Percentiles rank a stretch among this genome's conserved stretches.
Conservation (phyloP, 177 flowering plant genomes). For the Vitis hybrid region DNA sequence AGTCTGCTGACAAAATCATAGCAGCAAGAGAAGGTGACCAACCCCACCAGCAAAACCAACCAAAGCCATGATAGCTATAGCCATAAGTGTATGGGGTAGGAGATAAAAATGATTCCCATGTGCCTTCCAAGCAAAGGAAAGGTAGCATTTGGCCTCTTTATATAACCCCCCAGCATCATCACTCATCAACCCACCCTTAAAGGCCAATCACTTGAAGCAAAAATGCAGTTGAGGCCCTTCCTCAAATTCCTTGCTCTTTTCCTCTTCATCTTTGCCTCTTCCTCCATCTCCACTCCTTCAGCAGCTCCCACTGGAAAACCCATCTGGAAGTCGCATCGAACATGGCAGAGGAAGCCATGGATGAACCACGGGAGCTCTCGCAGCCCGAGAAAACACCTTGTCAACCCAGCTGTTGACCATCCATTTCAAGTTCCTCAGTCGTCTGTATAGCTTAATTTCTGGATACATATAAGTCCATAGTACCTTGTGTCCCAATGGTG, state of each 20-base stretch:
- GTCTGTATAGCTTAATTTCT: constrained; percentile 18
- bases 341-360: constrained; percentile 33
- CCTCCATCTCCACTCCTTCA: neutral
- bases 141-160: neutral
- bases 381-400: constrained; percentile 42
- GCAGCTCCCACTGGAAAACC: neutral
- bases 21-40: neutral
- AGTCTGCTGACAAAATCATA: constrained; percentile 8
- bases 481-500: too few species aligned
- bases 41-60: constrained; percentile 11
- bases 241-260: neutral
- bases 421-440: constrained; percentile 25
- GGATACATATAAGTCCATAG: neutral
- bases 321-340: constrained; percentile 2
- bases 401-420: constrained; percentile 27
- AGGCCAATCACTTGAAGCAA: too few species aligned
- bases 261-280: constrained; percentile 3
- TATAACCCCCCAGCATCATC: neutral
- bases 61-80: neutral
- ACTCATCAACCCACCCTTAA: constrained; percentile 5
- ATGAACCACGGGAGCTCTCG: constrained; percentile 61
- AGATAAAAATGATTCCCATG: constrained; percentile 10
- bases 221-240: constrained; percentile 8
- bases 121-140: constrained; percentile 38
- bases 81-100: neutral